Base-by-base conservation (phyloP, 2,329 filamentous ascomycete species). In the Monilinia aucupariae region DNA sequence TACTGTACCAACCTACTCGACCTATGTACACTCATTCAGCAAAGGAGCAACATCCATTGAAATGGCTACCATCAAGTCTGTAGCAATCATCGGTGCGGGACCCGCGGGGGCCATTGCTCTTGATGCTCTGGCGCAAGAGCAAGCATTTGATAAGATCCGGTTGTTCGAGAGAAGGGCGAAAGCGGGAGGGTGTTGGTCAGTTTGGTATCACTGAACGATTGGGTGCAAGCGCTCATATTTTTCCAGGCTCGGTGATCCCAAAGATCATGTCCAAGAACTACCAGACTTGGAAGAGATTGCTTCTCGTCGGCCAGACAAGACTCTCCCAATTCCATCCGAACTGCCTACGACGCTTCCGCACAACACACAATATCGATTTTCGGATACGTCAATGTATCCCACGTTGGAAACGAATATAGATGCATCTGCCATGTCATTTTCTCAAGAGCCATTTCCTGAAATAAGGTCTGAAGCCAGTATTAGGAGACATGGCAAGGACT, bases 391-490 rank as follows among this genome's bases (percentile, higher is more conserved):
- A 0, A 78, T 87, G 22, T 88, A 88, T 67, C 82, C 83, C 0
- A 80, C 82, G 25, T 74, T 88, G n/a, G 83, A 88, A 70, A 88
- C 85, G 3, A 89, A 89, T 66, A 81, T 89, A 50, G 80, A 83
- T 65, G 76, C 77, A 7, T 69, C 79, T 2, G 77, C 83, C 0
- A 89, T 89, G 86, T 77, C 80, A 20, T 89, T 83, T 71, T 81
- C 79, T 0, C 78, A 83, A 64, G 83, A 86, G 61, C 75, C 78
- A 0, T 82, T 86, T 17, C 79, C 83, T 0, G 70, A 72, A 0
- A 72, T 77, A 50, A 71, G 75, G 32, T 78, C 76, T 17, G 68
- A 78, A 50, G 72, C 72, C 63, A 78, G 77, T 22, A 74, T 81
- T 59, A 66, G 74, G 30, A 70, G 79, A 32, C 82, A 88, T 65